Evolutionary conservation across 305 asterid species (phyloP).

Genomic region (Solanum hybrid): DNA sequence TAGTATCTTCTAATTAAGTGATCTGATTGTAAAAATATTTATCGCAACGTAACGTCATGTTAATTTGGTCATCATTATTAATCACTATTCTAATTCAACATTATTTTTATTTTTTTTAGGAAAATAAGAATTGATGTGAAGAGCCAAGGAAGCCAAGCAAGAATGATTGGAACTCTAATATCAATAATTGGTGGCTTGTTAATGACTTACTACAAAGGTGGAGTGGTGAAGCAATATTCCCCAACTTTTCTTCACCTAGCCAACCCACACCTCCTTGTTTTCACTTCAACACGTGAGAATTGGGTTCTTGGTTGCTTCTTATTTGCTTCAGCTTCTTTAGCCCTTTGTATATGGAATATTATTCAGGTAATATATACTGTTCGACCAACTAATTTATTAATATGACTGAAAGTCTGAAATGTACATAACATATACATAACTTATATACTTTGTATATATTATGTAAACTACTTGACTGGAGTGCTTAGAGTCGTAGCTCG

Average conservation of each 20-base stretch:
- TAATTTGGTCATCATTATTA: no score
- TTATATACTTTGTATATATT: no score
- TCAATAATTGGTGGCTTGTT: slow-evolving; percentile 47
- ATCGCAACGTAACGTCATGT: no score
- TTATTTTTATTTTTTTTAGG: slow-evolving; percentile 6
- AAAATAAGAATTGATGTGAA: slow-evolving; percentile 37
- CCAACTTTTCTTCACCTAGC: slow-evolving; percentile 14
- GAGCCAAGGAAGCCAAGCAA: slow-evolving; percentile 37
- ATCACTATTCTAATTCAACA: not conserved
- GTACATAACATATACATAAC: no score
- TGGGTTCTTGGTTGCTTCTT: slow-evolving; percentile 71
- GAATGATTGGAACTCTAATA: slow-evolving; percentile 45
- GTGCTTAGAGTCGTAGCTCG: not conserved
- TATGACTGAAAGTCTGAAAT: not conserved
- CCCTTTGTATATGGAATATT: slow-evolving; percentile 50
- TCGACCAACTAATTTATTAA: not conserved
- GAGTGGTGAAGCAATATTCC: slow-evolving; percentile 32
- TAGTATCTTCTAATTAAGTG: not conserved
- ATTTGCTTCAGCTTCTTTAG: slow-evolving; percentile 52
- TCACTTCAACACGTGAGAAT: slow-evolving; percentile 50
- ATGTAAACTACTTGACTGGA: not conserved
- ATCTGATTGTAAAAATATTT: not conserved
- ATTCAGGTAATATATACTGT: slow-evolving; percentile 34
- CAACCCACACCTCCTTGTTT: slow-evolving; percentile 24
- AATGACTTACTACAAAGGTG: slow-evolving; percentile 50